These are phyloP conservation scores for Osmozyma mogii DNA, from an alignment of 805 yeast species.

Conservation along the genomic window DNA sequence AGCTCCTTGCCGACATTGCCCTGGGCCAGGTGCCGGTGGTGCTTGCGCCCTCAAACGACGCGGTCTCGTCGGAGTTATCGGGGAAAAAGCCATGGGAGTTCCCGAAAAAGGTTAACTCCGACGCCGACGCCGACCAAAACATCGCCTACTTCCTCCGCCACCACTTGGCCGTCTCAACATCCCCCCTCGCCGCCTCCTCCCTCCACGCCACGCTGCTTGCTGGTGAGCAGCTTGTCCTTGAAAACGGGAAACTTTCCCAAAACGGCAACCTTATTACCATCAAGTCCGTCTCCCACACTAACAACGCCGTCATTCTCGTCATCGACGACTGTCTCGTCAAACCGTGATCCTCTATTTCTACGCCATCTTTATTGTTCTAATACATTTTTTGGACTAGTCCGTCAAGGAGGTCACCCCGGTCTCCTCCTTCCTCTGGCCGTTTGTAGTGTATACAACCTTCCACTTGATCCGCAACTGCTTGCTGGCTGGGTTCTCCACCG, in stretches of 20 bases:
- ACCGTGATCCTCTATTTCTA: constrained; percentile 8
- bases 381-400: constrained; percentile 2
- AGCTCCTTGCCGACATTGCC: constrained; percentile 41
- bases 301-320: constrained; percentile 32
- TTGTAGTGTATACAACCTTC: constrained; percentile 52
- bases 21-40: constrained; percentile 29
- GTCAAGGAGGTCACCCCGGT: constrained; percentile 41
- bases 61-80: constrained; percentile 34
- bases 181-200: no score
- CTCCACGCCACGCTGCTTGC: no score
- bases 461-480: constrained; percentile 61
- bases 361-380: background rate
- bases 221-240: no score
- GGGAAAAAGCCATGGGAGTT: constrained; percentile 79
- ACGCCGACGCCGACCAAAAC: constrained; percentile 25
- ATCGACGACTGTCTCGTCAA: constrained; percentile 26
- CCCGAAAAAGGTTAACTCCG: constrained; percentile 43
- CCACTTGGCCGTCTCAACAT: no score
- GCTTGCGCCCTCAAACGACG: constrained; percentile 66
- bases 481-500: constrained; percentile 24
- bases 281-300: constrained; percentile 22
- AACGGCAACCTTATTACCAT: constrained; percentile 17
- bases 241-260: no score
- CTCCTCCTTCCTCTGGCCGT: constrained; percentile 44
- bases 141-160: no score